Evolutionary conservation across 75 land plant species (phyloP).

Genomic region (Selaginella moellendorffii): DNA sequence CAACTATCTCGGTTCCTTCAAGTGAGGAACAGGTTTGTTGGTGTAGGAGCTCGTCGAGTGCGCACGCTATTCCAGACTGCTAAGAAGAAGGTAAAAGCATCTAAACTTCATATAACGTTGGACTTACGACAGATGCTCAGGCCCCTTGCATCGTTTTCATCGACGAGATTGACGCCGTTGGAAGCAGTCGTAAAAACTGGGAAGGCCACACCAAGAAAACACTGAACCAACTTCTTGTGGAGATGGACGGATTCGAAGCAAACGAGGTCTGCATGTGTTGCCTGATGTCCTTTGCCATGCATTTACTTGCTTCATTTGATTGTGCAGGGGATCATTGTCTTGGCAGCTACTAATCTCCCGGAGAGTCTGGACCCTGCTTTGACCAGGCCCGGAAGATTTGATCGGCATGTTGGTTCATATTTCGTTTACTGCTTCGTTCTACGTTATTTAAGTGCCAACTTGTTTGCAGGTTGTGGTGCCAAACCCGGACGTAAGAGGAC

Average conservation of each 20-base stretch:
- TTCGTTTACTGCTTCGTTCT: background rate
- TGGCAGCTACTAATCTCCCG: slow-evolving; percentile 98
- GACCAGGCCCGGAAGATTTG: slow-evolving; percentile 98
- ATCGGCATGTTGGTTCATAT: slow-evolving; percentile 76
- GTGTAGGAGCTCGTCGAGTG: slow-evolving; percentile 99
- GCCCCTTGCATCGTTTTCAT: slow-evolving; percentile 99
- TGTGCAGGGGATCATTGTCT: slow-evolving; percentile 76
- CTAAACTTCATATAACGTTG: no score
- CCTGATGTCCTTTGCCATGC: background rate
- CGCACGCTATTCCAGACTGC: slow-evolving; percentile 95
- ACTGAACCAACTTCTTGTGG: slow-evolving; percentile 93
- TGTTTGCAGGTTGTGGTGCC: slow-evolving; percentile 76
- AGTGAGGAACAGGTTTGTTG: slow-evolving; percentile 77
- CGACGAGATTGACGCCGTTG: slow-evolving; percentile 99
- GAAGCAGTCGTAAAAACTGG: slow-evolving; percentile 98
- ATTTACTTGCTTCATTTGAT: background rate
- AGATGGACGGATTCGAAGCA: slow-evolving; percentile 99
- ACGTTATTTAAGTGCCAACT: background rate
- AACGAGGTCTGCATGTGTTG: slow-evolving; percentile 52
- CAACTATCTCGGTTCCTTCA: background rate
- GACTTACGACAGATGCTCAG: no score
- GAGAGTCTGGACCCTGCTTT: slow-evolving; percentile 98
- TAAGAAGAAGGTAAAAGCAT: slow-evolving; percentile 84
- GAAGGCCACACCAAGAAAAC: slow-evolving; percentile 99
- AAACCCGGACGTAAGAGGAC: slow-evolving; percentile 83